Conservation (phyloP, 306 rosid genomes). For the Dryas alaskensis region DNA sequence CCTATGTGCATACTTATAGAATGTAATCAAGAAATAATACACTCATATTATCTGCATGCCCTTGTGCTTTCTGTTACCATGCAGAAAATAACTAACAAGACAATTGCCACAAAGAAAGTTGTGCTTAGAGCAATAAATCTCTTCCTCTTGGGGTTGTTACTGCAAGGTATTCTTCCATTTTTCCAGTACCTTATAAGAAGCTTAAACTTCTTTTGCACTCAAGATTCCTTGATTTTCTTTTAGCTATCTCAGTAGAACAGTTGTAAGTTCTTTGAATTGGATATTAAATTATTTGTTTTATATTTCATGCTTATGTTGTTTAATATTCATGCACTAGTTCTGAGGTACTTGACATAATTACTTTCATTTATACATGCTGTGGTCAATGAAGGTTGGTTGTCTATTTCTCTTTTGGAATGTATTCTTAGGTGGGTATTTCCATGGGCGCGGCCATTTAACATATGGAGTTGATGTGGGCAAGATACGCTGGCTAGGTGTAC, state of each 20-base stretch:
- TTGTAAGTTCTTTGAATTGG: slow-evolving; percentile 18
- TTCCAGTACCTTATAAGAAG: slow-evolving; percentile 14
- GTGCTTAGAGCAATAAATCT: slow-evolving; percentile 56
- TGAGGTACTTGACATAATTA: not conserved
- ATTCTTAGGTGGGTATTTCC: slow-evolving; percentile 73
- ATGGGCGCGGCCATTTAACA: slow-evolving; percentile 56
- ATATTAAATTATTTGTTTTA: slow-evolving; percentile 6
- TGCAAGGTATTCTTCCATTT: slow-evolving; percentile 49
- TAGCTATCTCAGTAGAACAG: slow-evolving; percentile 1
- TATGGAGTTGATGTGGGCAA: slow-evolving; percentile 70
- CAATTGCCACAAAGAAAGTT: slow-evolving; percentile 54
- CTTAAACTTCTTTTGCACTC: slow-evolving; percentile 3
- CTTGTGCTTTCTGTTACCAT: slow-evolving; percentile 8
- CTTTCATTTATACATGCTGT: not conserved
- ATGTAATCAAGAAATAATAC: not conserved
- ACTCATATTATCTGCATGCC: not conserved
- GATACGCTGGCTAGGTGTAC: slow-evolving; percentile 71
- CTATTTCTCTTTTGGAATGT: slow-evolving; percentile 33
- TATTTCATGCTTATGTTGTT: not conserved
- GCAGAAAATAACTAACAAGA: slow-evolving; percentile 66
- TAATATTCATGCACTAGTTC: not conserved
- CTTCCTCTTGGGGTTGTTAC: slow-evolving; percentile 61
- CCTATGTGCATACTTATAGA: not conserved
- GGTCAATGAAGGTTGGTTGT: slow-evolving; percentile 11
- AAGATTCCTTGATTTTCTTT: slow-evolving; percentile 14